Evolutionary conservation across 192 early-diverging fungal species (phyloP), one percentile per base, ranked within the genome.

Genomic region (Lobulomyces angularis): DNA sequence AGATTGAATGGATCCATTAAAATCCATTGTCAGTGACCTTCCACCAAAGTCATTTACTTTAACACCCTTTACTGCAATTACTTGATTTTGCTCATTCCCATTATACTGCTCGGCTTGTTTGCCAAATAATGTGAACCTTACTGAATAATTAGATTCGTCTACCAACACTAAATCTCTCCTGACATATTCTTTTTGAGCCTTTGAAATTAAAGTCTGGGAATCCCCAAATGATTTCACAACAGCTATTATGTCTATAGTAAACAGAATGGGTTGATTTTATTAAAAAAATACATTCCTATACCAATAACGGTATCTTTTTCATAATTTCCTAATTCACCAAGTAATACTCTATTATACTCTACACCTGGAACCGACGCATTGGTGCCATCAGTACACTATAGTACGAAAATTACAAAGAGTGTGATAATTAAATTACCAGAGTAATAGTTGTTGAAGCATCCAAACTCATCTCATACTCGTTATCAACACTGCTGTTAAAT

Each of bases 381-480:
- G 17, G 30, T 39, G 21, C 56, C 54, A 33, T 77, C 72, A 3
- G 36, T 31, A 35, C 79, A 83, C 79, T 83, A 43, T 0, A 18
- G 27, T 23, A 35, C n/a, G 3, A 27, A 8, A 41, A 31, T 17
- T 24, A 33, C 26, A 26, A 26, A 23, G 16, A 19, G n/a, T 58
- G 63, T 46, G 34, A 29, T 21, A 35, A 27, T 24, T 56, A 47
- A 27, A 21, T 50, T 48, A 80, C 80, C 55, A 55, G 58, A 22
- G 59, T 64, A 24, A 98, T 67, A 11, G 67, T 51, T 3, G 84
- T 80, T 17, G 50, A 53, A 38, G 71, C 60, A 19, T 93, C 89
- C 30, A 96, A 58, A 3, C 71, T 67, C 28, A 98, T 60, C 59
- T 98, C 94, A 46, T 98, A 98, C 43, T 95, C 82, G 59, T 91